Evolutionary conservation across 1,139 yeast genomes (phyloP), one percentile per base, ranked within the genome.

Genomic region (Candida sp.): DNA sequence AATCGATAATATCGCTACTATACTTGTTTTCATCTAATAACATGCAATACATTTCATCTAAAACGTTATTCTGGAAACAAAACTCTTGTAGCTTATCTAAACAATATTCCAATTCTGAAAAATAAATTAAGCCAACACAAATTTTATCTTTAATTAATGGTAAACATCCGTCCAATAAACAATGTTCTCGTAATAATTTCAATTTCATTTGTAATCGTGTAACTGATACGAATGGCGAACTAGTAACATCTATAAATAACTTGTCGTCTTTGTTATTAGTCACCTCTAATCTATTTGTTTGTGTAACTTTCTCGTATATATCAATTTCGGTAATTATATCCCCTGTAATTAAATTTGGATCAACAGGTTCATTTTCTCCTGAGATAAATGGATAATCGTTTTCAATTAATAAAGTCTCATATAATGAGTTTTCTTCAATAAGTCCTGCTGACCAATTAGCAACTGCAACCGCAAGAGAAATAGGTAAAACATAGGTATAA

Each of bases 381-480:
- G 64, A 62, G 66, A 81, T 64, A 51, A 78, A 81, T 4, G 86
- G 86, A 52, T 75, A 79, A 47, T 78, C 77, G 54, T 79, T 79
- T 43, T 68, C 66, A 38, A 68, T 63, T 43, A 81, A 68, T 35
- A 79, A 56, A 6, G 75, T 62, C 51, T 79, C 85, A 49, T 81
- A 81, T 7, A 81, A 56, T 5, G 83, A 77, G 46, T 68, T 64
- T 21, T 76, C 78, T 52, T 81, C 84, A 35, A 80, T 60, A 5
- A 77, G 63, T 35, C 73, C 69, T 3, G 84, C 84, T 22, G 77
- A 70, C 82, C 84, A 78, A 53, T 79, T 79, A 2, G 84, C 75
- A 12, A 77, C 79, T 9, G 83, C 73, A 38, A 81, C 78, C 1
- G 84, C 70, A 9, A 80, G 70, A 3, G 84, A 71, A 43, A 80